Evolutionary conservation across 2,329 filamentous ascomycete species (phyloP).

Genomic region (Chlorencoelia australis): DNA sequence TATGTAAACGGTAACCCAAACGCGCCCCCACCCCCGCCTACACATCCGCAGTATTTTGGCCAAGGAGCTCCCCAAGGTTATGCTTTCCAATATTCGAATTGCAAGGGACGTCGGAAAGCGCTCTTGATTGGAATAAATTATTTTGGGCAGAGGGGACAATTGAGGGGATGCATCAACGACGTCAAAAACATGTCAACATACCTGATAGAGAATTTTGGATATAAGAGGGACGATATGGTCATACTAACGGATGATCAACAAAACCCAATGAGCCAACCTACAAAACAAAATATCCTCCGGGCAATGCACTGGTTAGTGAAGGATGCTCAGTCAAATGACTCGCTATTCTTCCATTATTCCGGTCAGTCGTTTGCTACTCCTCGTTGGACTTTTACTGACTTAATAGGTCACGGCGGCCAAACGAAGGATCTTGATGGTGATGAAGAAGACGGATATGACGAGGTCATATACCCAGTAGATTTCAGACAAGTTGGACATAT

Average conservation of each 20-base stretch:
- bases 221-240: conserved; percentile 95
- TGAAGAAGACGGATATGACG: conserved; percentile 72
- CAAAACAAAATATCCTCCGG: conserved; percentile 86
- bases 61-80: conserved; percentile 72
- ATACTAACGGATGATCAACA: conserved; percentile 93
- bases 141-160: conserved; percentile 81
- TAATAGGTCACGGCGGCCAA: conserved; percentile 65
- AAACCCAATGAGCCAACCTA: conserved; percentile 94
- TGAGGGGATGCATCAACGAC: conserved; percentile 92
- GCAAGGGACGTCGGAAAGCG: conserved; percentile 80
- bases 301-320: conserved; percentile 99
- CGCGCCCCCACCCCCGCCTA: conserved; percentile 57
- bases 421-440: conserved; percentile 71
- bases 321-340: conserved; percentile 84
- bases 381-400: conserved; percentile 10
- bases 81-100: conserved; percentile 83
- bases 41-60: conserved; percentile 64
- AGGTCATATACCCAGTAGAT: conserved; percentile 77
- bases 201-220: conserved; percentile 79
- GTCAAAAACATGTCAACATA: conserved; percentile 95
- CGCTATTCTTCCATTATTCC: conserved; percentile 95
- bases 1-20: conserved; percentile 46
- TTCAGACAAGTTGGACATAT: conserved; percentile 73
- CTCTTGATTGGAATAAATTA: conserved; percentile 94
- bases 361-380: conserved; percentile 40